Conservation (phyloP, 2,329 filamentous ascomycete genomes). For the Nemania serpens region DNA sequence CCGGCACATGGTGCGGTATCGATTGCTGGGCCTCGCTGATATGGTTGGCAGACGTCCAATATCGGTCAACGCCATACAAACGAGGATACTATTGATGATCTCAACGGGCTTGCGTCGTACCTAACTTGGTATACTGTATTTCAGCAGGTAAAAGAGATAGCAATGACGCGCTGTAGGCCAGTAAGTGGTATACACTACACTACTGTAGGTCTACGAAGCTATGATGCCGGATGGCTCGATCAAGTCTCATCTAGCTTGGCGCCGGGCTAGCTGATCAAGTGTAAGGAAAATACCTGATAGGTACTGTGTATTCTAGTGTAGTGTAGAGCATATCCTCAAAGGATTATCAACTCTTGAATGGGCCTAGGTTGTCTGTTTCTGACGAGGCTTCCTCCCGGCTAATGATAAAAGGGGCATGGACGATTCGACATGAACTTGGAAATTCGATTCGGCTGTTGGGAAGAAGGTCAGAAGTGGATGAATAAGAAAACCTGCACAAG, state of each 20-base stretch:
- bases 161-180: too few species aligned
- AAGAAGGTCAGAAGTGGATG: constrained; percentile 11
- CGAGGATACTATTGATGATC: too few species aligned
- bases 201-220: too few species aligned
- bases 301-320: too few species aligned
- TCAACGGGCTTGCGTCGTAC: too few species aligned
- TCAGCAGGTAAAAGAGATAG: too few species aligned
- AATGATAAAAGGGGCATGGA: constrained; percentile 7
- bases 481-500: not conserved
- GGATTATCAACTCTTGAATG: not conserved
- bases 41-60: too few species aligned
- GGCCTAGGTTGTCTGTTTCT: not conserved
- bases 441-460: constrained; percentile 4
- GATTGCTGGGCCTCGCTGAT: too few species aligned
- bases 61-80: too few species aligned
- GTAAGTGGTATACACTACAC: too few species aligned
- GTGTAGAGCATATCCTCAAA: not conserved
- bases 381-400: constrained; percentile 6
- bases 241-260: not conserved
- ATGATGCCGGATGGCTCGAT: not conserved
- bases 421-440: not conserved
- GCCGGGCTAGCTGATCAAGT: not conserved
- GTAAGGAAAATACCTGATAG: not conserved
- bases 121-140: too few species aligned
- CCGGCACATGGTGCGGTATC: too few species aligned